Evolutionary conservation across 495 filamentous ascomycete genomes (phyloP).

Genomic region (Pseudevernia furfuracea): DNA sequence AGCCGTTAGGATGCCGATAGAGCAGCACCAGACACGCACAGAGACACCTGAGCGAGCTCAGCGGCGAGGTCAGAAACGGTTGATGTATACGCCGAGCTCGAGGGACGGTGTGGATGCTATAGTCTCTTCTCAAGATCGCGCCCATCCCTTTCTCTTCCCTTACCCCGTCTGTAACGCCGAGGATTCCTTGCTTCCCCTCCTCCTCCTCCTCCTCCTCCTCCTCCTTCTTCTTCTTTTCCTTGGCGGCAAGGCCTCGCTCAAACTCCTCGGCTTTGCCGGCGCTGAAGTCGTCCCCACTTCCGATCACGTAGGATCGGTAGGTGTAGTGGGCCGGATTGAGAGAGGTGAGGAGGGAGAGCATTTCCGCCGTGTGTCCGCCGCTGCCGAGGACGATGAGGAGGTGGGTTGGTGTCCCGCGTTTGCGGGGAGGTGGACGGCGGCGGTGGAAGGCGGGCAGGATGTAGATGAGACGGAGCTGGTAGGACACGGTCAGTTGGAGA

Average conservation of each 20-base stretch:
- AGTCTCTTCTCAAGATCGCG: slow-evolving; percentile 34
- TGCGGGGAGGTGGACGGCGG: slow-evolving; percentile 24
- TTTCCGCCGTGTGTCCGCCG: slow-evolving; percentile 91
- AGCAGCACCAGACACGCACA: slow-evolving; percentile 40
- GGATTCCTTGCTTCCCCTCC: background rate
- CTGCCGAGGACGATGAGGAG: slow-evolving; percentile 80
- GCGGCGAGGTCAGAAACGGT: slow-evolving; percentile 58
- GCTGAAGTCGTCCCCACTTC: slow-evolving; percentile 68
- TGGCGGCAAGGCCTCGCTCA: slow-evolving; percentile 35
- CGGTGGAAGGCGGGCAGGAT: slow-evolving; percentile 37
- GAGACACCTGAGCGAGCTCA: slow-evolving; percentile 51
- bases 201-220: slow-evolving; percentile 26
- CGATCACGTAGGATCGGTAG: slow-evolving; percentile 76
- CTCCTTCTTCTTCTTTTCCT: slow-evolving; percentile 14
- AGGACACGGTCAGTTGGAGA: slow-evolving; percentile 12
- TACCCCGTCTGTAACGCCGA: background rate
- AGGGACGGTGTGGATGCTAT: slow-evolving; percentile 54
- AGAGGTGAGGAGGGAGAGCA: slow-evolving; percentile 67
- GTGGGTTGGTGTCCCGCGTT: slow-evolving; percentile 44
- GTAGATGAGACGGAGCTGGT: slow-evolving; percentile 44
- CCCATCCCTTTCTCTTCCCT: slow-evolving; percentile 5
- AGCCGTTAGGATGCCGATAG: slow-evolving; percentile 29
- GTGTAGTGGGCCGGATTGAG: slow-evolving; percentile 45
- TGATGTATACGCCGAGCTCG: slow-evolving; percentile 75
- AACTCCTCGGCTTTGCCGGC: slow-evolving; percentile 58